Conservation (phyloP, 2,329 filamentous ascomycete species). For the Bipolaris zeicola region DNA sequence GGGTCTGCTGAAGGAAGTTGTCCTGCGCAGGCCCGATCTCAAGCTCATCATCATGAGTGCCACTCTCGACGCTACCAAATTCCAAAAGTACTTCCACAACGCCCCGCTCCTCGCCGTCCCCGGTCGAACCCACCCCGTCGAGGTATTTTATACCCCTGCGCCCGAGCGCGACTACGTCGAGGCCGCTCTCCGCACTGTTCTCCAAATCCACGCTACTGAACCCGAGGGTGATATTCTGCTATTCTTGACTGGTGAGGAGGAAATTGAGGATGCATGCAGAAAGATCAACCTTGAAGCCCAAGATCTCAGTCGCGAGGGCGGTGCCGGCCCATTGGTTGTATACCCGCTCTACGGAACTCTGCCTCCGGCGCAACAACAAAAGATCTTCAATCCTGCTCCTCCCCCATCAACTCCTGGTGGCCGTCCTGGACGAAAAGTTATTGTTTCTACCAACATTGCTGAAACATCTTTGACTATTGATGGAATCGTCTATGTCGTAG, state of each 20-base stretch:
- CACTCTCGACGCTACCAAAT: slow-evolving; percentile 95
- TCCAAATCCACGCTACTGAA: slow-evolving; percentile 95
- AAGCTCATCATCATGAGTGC: slow-evolving; percentile 97
- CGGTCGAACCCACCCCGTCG: slow-evolving; percentile 92
- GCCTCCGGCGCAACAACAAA: slow-evolving; percentile 90
- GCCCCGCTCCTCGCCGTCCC: slow-evolving; percentile 93
- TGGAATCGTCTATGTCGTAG: slow-evolving; percentile 98
- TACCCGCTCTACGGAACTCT: slow-evolving; percentile 95
- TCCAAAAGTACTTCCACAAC: slow-evolving; percentile 95
- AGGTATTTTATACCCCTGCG: slow-evolving; percentile 98
- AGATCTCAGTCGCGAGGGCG: slow-evolving; percentile 88
- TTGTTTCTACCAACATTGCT: slow-evolving; percentile 96
- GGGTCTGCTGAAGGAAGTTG: slow-evolving; percentile 88
- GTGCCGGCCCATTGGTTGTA: slow-evolving; percentile 85
- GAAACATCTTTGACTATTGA: slow-evolving; percentile 98
- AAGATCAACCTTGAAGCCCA: slow-evolving; percentile 91
- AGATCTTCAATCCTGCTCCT: slow-evolving; percentile 91
- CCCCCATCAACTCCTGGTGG: slow-evolving; percentile 73
- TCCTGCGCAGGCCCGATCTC: slow-evolving; percentile 83
- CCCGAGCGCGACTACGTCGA: slow-evolving; percentile 97
- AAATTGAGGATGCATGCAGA: slow-evolving; percentile 94
- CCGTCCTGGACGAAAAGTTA: slow-evolving; percentile 87
- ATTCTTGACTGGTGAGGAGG: slow-evolving; percentile 96
- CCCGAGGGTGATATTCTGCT: slow-evolving; percentile 89
- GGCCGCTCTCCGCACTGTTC: slow-evolving; percentile 88